A percentile compares a stretch with the other conserved stretches of the same genome.
phyloP scores from a whole-genome alignment of 176 grass and related monocot species.

The Alloteropsis semialata region DNA sequence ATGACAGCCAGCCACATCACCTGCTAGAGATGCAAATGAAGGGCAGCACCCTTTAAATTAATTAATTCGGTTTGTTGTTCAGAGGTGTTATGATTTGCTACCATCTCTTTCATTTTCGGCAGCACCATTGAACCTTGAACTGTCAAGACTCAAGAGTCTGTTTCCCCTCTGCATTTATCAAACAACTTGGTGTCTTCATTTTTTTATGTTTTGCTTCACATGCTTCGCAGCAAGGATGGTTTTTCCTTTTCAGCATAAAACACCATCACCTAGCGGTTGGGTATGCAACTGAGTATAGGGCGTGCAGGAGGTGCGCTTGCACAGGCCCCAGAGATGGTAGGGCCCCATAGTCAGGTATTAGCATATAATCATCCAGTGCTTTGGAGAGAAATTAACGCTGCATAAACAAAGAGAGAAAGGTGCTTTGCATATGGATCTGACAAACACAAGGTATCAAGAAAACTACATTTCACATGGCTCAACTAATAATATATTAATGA shows the following conservation, averaged over 20 bases:
- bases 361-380: too few relatives aligned
- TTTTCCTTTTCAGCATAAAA: slow-evolving; percentile 80
- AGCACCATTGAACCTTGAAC: background rate
- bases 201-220: slow-evolving; percentile 16
- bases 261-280: slow-evolving; percentile 59
- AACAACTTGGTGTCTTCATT: background rate
- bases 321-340: too few relatives aligned
- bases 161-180: background rate
- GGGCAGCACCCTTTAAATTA: background rate
- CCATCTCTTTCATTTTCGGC: background rate
- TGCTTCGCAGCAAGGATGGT: slow-evolving; percentile 65
- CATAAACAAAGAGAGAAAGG: too few relatives aligned
- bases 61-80: background rate
- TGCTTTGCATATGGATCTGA: too few relatives aligned
- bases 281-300: slow-evolving; percentile 56
- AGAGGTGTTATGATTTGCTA: background rate
- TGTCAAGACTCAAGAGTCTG: background rate
- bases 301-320: too few relatives aligned
- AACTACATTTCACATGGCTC: too few relatives aligned
- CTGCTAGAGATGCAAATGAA: background rate
- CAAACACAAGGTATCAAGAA: too few relatives aligned
- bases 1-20: background rate
- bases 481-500: too few relatives aligned
- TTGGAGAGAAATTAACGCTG: too few relatives aligned
- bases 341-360: too few relatives aligned